Conservation (phyloP, 371 early-diverging fungal species). For the Rhizopus delemar region DNA sequence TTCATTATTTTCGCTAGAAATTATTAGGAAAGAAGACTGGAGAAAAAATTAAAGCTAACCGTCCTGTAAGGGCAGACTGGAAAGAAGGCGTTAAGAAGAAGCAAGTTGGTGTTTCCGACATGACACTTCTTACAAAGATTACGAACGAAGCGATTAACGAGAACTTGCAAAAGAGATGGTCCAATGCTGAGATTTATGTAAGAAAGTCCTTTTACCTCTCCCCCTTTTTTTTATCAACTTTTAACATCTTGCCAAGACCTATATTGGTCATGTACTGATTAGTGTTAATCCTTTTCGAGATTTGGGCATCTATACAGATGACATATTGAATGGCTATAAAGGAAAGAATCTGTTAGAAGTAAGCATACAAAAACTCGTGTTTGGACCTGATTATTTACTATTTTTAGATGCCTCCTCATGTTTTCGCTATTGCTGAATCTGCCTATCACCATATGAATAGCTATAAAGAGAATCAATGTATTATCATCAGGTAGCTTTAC, state of each 20-base stretch:
- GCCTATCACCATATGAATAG: constrained; percentile 91
- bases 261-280: constrained; percentile 87
- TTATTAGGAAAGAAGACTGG: constrained; percentile 37
- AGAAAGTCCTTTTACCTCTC: constrained; percentile 20
- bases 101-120: constrained; percentile 85
- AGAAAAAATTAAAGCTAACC: constrained; percentile 54
- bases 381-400: constrained; percentile 4
- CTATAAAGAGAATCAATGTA: constrained; percentile 97
- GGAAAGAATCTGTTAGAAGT: constrained; percentile 86
- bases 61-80: constrained; percentile 79
- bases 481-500: constrained; percentile 80
- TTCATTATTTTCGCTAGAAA: constrained; percentile 26
- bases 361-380: constrained; percentile 17
- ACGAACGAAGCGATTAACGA: constrained; percentile 85
- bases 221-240: neutral
- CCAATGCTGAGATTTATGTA: constrained; percentile 85
- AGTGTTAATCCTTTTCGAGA: constrained; percentile 89
- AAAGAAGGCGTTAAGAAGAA: constrained; percentile 81
- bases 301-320: constrained; percentile 80
- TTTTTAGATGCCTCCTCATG: constrained; percentile 79
- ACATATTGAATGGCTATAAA: constrained; percentile 69
- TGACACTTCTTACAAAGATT: constrained; percentile 86
- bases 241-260: constrained; percentile 57
- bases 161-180: constrained; percentile 81
- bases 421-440: constrained; percentile 86